Conservation (phyloP, 148 eudicot species). For the Polygonum maritimum region DNA sequence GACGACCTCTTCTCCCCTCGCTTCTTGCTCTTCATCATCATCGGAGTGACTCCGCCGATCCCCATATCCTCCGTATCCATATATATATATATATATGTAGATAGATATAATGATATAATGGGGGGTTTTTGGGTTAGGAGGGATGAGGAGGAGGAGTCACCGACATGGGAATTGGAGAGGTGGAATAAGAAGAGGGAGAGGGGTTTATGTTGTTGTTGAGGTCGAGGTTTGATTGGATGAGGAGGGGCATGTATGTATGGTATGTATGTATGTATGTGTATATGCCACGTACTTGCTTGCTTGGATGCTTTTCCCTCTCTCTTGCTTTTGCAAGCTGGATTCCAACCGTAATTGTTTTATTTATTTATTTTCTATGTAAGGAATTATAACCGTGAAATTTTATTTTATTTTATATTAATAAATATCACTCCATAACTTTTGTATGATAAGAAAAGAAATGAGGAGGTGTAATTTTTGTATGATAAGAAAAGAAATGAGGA, state of each 20-base stretch:
- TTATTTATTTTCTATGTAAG: not conserved
- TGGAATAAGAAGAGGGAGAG: not conserved
- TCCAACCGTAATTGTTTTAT: not conserved
- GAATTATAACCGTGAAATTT: not conserved
- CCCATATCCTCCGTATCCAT: not conserved
- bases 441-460: no score
- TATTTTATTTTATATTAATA: no score
- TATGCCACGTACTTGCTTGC: not conserved
- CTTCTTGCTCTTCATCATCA: constrained; percentile 26
- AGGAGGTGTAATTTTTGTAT: no score
- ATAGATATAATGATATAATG: no score
- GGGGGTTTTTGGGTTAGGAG: not conserved
- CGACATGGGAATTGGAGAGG: constrained; percentile 20
- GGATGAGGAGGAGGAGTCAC: constrained; percentile 21
- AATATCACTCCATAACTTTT: no score
- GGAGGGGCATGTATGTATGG: constrained; percentile 17
- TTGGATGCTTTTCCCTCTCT: constrained; percentile 5
- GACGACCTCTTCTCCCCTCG: constrained; percentile 13
- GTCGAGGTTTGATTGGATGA: constrained; percentile 14
- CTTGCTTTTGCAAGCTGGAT: not conserved
- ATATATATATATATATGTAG: no score
- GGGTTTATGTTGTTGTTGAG: not conserved
- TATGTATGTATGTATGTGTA: constrained; percentile 10
- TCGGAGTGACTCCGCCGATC: constrained; percentile 7
- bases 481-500: no score